phyloP scores from a whole-genome alignment of 2,329 filamentous ascomycete genomes.

The Arthrobotrys iridis region DNA sequence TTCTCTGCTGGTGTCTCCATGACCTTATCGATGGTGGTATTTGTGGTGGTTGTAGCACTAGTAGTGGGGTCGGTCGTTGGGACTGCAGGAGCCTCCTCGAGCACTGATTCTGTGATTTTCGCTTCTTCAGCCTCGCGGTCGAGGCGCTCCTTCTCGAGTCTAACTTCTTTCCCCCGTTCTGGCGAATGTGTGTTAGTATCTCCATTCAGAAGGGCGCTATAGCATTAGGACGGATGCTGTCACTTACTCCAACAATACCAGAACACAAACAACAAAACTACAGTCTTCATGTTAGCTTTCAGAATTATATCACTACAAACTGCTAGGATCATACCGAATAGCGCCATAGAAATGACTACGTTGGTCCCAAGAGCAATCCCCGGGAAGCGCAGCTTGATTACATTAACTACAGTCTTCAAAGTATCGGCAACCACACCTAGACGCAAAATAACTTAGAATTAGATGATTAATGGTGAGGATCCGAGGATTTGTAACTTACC shows the following conservation, averaged over 20 bases:
- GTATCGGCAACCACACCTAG: slow-evolving; percentile 69
- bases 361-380: slow-evolving; percentile 86
- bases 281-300: slow-evolving; percentile 16
- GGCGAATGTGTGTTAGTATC: neutral
- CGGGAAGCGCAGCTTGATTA: slow-evolving; percentile 86
- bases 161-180: slow-evolving; percentile 83
- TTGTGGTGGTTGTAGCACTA: slow-evolving; percentile 42
- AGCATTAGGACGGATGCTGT: neutral
- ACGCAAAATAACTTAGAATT: neutral
- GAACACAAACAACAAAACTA: slow-evolving; percentile 88
- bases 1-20: neutral
- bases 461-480: neutral
- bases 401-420: slow-evolving; percentile 89
- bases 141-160: slow-evolving; percentile 71
- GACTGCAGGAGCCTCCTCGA: slow-evolving; percentile 34
- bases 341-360: slow-evolving; percentile 84
- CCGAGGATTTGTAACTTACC: slow-evolving; percentile 76
- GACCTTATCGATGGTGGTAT: slow-evolving; percentile 40
- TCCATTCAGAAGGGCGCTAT: neutral
- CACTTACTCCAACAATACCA: slow-evolving; percentile 87
- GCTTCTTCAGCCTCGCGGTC: slow-evolving; percentile 31
- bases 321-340: slow-evolving; percentile 76
- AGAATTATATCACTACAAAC: neutral
- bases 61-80: slow-evolving; percentile 43
- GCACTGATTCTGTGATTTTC: slow-evolving; percentile 11